These are phyloP conservation scores for Pistacia atlantica DNA, from an alignment of 345 rosid species.

Conservation along the genomic window DNA sequence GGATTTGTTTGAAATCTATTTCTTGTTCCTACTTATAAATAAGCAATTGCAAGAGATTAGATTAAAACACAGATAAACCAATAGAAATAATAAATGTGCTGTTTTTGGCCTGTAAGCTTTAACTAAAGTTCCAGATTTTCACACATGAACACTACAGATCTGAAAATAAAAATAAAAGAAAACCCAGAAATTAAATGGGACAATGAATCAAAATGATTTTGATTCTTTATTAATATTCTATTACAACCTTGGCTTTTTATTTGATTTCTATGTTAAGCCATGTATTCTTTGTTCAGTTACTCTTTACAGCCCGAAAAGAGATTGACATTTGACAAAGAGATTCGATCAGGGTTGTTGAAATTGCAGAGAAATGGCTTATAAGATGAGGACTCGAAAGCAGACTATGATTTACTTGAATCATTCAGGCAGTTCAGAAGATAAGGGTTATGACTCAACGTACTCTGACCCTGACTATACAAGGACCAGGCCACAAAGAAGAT, in stretches of 20 bases:
- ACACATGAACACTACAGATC: not conserved
- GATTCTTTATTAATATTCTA: not conserved
- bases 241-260: no score
- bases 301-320: not conserved
- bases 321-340: no score
- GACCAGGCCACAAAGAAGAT: not conserved
- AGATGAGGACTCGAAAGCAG: constrained; percentile 11
- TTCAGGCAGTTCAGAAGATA: not conserved
- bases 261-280: no score
- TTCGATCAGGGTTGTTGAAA: not conserved
- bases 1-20: no score
- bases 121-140: not conserved
- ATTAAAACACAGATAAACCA: not conserved
- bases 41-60: no score
- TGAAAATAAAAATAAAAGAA: not conserved
- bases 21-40: no score
- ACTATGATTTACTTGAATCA: not conserved
- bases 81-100: not conserved
- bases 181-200: not conserved
- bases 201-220: not conserved
- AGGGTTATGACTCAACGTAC: constrained; percentile 4
- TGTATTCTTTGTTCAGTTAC: not conserved
- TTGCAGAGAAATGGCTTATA: constrained; percentile 11
- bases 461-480: constrained; percentile 21
- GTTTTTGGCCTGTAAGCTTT: not conserved